Conservation (phyloP, 768 basidiomycete species). For the Baorangia bicolor region DNA sequence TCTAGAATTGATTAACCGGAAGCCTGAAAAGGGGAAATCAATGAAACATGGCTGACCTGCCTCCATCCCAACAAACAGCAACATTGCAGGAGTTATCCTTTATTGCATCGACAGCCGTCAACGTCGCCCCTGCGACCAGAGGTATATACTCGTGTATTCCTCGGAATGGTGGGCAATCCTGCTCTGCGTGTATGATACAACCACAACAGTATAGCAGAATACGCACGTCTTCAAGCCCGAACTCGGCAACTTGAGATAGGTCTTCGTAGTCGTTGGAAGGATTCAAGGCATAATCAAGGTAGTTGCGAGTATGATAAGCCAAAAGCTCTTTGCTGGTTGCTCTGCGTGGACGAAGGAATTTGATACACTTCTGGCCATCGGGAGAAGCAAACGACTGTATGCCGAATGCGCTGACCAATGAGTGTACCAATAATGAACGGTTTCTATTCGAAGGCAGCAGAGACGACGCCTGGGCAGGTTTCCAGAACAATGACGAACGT, state of each 20-base stretch:
- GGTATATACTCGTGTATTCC: constrained; percentile 68
- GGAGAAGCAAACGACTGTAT: constrained; percentile 39
- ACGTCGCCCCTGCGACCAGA: constrained; percentile 72
- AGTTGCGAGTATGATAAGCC: constrained; percentile 70
- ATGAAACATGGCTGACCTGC: constrained; percentile 47
- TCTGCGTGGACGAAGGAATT: constrained; percentile 49
- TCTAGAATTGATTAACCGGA: constrained; percentile 34
- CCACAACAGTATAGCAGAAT: neutral
- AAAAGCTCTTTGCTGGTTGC: constrained; percentile 59
- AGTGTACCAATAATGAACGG: constrained; percentile 65
- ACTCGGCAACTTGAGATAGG: constrained; percentile 33
- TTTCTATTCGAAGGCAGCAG: constrained; percentile 69
- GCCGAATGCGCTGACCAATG: constrained; percentile 53
- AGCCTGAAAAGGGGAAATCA: neutral
- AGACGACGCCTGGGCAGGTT: constrained; percentile 40
- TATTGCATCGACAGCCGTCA: constrained; percentile 69
- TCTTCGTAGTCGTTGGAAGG: constrained; percentile 29
- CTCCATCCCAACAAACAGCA: constrained; percentile 90
- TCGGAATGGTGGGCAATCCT: constrained; percentile 85
- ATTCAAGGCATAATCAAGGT: constrained; percentile 58
- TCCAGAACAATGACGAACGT: neutral
- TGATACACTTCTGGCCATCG: constrained; percentile 31
- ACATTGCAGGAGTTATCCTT: constrained; percentile 50
- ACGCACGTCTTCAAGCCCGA: constrained; percentile 61
- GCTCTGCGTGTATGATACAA: constrained; percentile 3